Conservation (phyloP, 192 early-diverging fungal genomes). For the Coemansia sp. region DNA sequence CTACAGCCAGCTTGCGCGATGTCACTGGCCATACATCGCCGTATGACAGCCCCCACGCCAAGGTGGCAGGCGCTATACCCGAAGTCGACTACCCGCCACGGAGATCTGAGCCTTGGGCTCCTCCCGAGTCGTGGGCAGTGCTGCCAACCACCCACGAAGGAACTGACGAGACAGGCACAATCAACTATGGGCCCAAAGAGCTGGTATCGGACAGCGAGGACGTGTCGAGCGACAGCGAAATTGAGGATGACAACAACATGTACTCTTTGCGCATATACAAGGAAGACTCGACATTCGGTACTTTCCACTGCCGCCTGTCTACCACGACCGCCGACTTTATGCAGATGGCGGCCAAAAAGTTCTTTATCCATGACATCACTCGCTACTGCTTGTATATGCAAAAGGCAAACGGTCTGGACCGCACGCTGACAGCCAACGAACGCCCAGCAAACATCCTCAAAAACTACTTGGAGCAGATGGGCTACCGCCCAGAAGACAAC, state of each 20-base stretch:
- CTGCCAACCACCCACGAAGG: conserved; percentile 49
- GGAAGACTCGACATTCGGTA: conserved; percentile 76
- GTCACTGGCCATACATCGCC: conserved; percentile 1
- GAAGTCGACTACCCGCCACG: conserved; percentile 37
- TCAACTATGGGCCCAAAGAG: conserved; percentile 25
- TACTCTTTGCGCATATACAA: conserved; percentile 76
- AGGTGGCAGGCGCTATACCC: conserved; percentile 6
- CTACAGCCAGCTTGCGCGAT: conserved; percentile 18
- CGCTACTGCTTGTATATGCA: conserved; percentile 47
- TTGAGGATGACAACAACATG: conserved; percentile 38
- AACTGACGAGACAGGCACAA: conserved; percentile 29
- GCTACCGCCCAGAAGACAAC: conserved; percentile 74
- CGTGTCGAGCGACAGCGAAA: conserved; percentile 32
- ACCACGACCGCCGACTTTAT: conserved; percentile 75
- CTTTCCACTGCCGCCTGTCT: conserved; percentile 65
- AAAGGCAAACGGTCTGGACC: conserved; percentile 60
- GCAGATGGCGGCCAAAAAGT: conserved; percentile 74
- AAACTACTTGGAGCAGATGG: conserved; percentile 70
- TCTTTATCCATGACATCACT: conserved; percentile 72
- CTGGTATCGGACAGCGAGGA: conserved; percentile 28
- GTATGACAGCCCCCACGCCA: background rate
- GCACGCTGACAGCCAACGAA: conserved; percentile 66
- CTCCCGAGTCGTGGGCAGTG: conserved; percentile 75
- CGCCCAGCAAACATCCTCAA: conserved; percentile 73
- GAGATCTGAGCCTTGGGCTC: conserved; percentile 58